Evolutionary conservation across 345 rosid genomes (phyloP), one percentile per base, ranked within the genome.

Genomic region (Eucalyptus pumila): DNA sequence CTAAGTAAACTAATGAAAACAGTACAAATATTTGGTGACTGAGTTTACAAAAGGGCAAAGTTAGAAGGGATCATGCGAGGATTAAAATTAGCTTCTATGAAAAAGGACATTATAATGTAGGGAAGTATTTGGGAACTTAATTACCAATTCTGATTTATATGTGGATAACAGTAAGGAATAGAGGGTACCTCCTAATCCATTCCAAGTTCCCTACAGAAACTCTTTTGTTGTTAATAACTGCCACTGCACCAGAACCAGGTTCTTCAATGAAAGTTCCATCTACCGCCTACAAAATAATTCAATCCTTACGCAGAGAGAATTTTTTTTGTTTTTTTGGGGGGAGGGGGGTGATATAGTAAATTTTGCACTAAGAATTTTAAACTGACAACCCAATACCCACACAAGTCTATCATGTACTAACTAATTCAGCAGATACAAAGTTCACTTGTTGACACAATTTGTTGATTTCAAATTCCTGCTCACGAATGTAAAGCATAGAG

Each of bases 181-280:
- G 67, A 90, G 14, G 88, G 42, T 92, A 97, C 99, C 99, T 96
- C 87, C 87, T 92, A 90, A 97, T 93, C 99, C 99, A 97, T 52
- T 97, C 98, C 52, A 95, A 87, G 86, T 97, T 96, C 90, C 99
- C 99, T 91, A 97, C 97, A 85, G 97, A 92, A 86, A 97, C 98
- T 90, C 91, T 95, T 90, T 91, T 96, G 89, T 92, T 91, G 87
- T 93, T 96, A 83, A 97, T 90, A 14, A 92, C 90, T 85, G 98
- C 99, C 60, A 94, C 92, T 9, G 98, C 96, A 48, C 99, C 99
- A 91, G 97, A 97, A 49, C 99, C 99, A 89, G 99, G 98, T 92
- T 96, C 99, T 93, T 97, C 99, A 50, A 91, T 80, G 92, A 94
- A 97, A 87, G 99, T 96, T 86, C 98, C 99, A 91, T 95, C 98